phyloP scores from a whole-genome alignment of 2,329 filamentous ascomycete genomes.

The Scedosporium apiospermum region DNA sequence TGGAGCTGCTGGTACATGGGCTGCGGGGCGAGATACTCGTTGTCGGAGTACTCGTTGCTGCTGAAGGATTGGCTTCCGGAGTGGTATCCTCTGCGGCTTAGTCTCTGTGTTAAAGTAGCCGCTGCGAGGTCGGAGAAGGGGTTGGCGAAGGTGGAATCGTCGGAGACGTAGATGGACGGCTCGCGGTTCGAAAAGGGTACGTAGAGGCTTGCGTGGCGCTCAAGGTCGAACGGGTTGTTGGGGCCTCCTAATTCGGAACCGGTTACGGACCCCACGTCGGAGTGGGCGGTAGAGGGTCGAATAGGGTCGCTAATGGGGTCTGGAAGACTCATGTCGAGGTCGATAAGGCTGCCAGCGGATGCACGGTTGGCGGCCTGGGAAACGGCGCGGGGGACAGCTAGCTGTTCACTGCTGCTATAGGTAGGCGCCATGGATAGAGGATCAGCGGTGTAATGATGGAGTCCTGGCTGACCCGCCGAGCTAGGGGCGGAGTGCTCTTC shows the following conservation, averaged over 20 bases:
- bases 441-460: constrained; percentile 2
- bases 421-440: not conserved
- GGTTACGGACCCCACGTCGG: constrained; percentile 44
- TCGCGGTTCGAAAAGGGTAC: constrained; percentile 34
- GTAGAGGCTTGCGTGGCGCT: constrained; percentile 52
- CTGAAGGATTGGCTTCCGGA: constrained; percentile 10
- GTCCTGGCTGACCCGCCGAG: constrained; percentile 8
- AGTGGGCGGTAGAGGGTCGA: constrained; percentile 50
- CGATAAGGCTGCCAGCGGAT: constrained; percentile 37
- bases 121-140: constrained; percentile 18
- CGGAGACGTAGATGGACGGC: constrained; percentile 52
- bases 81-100: constrained; percentile 2
- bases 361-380: constrained; percentile 22
- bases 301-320: constrained; percentile 40
- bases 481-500: constrained; percentile 17
- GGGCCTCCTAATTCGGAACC: constrained; percentile 46
- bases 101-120: not conserved
- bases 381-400: constrained; percentile 20
- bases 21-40: constrained; percentile 12
- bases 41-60: constrained; percentile 12
- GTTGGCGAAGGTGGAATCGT: constrained; percentile 42
- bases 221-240: constrained; percentile 54
- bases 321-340: constrained; percentile 45
- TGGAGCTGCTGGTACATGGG: constrained; percentile 12
- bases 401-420: constrained; percentile 15